These are phyloP conservation scores for Gonium pectorale DNA, from an alignment of 139 green algal species.

Conservation along the genomic window DNA sequence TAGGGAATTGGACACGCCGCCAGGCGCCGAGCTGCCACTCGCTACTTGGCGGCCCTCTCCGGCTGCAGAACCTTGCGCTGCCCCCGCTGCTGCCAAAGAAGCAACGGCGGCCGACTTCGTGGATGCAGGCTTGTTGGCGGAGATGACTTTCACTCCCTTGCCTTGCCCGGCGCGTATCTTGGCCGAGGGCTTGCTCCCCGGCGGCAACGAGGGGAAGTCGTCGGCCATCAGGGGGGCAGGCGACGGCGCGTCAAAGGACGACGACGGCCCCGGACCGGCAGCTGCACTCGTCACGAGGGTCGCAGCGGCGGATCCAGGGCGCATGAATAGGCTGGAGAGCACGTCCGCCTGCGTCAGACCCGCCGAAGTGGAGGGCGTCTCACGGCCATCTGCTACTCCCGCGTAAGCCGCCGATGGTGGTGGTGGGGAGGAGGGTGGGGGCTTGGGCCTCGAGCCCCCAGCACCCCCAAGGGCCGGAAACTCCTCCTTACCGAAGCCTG, in stretches of 20 bases:
- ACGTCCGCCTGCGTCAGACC: conserved; percentile 12
- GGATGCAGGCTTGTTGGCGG: not conserved
- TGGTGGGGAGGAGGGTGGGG: not conserved
- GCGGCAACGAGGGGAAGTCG: conserved; percentile 36
- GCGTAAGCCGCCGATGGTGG: not conserved
- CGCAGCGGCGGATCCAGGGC: conserved; percentile 11
- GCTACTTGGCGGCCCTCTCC: too few relatives aligned
- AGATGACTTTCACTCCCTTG: too few relatives aligned
- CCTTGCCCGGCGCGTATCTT: not conserved
- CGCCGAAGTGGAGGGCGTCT: not conserved
- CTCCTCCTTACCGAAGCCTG: conserved; percentile 22
- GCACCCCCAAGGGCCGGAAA: conserved; percentile 54
- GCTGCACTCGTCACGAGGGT: not conserved
- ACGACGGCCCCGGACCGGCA: not conserved
- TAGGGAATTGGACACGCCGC: conserved; percentile 70
- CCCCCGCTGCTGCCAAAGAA: too few relatives aligned
- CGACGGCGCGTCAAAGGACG: not conserved
- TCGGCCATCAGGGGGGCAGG: not conserved
- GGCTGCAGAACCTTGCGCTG: too few relatives aligned
- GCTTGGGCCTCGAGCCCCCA: not conserved
- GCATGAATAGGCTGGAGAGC: conserved; percentile 22
- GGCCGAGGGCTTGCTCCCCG: not conserved
- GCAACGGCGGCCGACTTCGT: not conserved
- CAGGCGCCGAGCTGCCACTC: too few relatives aligned
- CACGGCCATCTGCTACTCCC: not conserved